Evolutionary conservation across 2,329 filamentous ascomycete species (phyloP).

Genomic region (Colletotrichum sp.): DNA sequence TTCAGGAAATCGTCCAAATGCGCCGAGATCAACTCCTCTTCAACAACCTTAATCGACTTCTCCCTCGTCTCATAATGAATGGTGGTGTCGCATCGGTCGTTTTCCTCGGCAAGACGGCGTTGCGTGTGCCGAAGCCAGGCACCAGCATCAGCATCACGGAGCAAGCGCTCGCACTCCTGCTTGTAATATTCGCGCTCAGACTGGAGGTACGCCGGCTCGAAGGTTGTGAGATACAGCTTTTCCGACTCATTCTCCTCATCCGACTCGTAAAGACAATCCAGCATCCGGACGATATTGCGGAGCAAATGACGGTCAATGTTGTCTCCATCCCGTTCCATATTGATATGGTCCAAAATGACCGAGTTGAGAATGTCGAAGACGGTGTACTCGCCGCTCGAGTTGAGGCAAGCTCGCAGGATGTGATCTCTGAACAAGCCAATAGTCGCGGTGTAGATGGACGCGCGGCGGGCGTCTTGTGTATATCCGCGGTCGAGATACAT

Average conservation of each 20-base stretch:
- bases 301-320: constrained; percentile 84
- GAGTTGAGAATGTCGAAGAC: constrained; percentile 78
- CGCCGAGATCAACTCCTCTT: constrained; percentile 76
- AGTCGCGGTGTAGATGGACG: constrained; percentile 81
- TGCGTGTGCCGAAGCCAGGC: constrained; percentile 81
- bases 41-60: constrained; percentile 79
- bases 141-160: constrained; percentile 80
- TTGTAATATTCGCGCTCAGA: constrained; percentile 77
- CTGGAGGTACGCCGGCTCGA: constrained; percentile 78
- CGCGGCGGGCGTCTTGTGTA: constrained; percentile 69
- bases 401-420: constrained; percentile 69
- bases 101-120: constrained; percentile 78
- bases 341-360: constrained; percentile 87
- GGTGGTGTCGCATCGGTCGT: constrained; percentile 81
- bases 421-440: constrained; percentile 90
- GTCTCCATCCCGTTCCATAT: constrained; percentile 90
- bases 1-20: constrained; percentile 83
- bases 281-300: constrained; percentile 84
- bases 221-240: constrained; percentile 82
- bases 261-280: constrained; percentile 85
- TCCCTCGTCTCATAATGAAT: constrained; percentile 73
- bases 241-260: constrained; percentile 77
- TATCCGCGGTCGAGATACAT: constrained; percentile 97
- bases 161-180: constrained; percentile 72
- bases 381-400: constrained; percentile 46